Base-by-base conservation (phyloP, 805 yeast genomes). In the Yamadazyma laniorum region DNA sequence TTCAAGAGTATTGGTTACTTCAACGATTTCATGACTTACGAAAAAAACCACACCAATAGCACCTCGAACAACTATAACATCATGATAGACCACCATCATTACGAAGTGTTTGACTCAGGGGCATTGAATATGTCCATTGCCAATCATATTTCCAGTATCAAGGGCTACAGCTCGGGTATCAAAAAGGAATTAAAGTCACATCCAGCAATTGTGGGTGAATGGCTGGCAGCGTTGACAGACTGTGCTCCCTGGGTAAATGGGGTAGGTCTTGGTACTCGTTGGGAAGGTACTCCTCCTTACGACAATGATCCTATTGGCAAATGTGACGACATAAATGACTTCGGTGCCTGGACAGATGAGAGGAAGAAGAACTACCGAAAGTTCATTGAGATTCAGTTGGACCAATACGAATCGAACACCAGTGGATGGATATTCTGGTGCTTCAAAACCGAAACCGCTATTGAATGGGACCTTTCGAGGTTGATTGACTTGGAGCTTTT, bases 341-440 rank as follows among this genome's bases (percentile, higher is more conserved):
- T 58, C 43, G 43, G 55, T 4, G 50, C 63, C 18, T 79, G 82
- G 79, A 51, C 71, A 1, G 49, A 53, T 2, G 53, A 62, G n/a
- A 70, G 73, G 34, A 73, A 63, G 44, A 50, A 48, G 3, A 59
- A 72, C 25, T 76, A 79, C 4, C 65, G 84, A 42, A 70, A 66
- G 48, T 74, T 71, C 44, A 66, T 82, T 22, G 83, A 80, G 50
- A 76, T 74, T 14, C 88, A 82, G 51, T 54, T 82, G 40, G 76
- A 79, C 29, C 65, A 75, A 14, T 82, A 68, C 53, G 67, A 63
- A 17, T 35, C 39, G 7, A 39, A 52, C 27, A 64, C 70, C 30
- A 63, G 63, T 6, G 88, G 90, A 0, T 82, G 82, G 78, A 74
- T 82, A 27, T 82, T 80, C 50, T 82, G 89, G 90, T 77, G 79